Percentiles rank a stretch among this genome's conserved stretches.
Evolutionary conservation across 2,329 filamentous ascomycete species (phyloP).

Genomic region (Zymoseptoria tritici): DNA sequence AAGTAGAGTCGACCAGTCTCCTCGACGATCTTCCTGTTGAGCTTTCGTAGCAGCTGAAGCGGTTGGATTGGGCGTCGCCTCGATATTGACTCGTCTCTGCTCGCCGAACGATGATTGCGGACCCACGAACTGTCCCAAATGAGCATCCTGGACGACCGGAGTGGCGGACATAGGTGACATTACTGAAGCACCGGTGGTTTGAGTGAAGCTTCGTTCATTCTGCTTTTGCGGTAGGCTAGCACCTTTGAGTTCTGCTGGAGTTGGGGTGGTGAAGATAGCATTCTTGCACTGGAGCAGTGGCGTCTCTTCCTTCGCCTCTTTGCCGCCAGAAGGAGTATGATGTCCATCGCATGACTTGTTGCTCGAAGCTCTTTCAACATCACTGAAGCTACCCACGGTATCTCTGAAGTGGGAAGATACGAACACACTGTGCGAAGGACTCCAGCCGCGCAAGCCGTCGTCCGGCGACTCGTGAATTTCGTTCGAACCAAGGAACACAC

Average conservation of each 20-base stretch:
- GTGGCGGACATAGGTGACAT: constrained; percentile 25
- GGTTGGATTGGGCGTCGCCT: constrained; percentile 10
- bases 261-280: constrained; percentile 22
- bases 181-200: constrained; percentile 16
- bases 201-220: constrained; percentile 7
- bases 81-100: constrained; percentile 19
- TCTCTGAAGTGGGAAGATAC: neutral
- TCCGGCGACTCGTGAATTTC: neutral
- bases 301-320: neutral
- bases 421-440: constrained; percentile 22
- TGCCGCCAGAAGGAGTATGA: neutral
- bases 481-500: constrained; percentile 7
- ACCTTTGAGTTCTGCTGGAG: constrained; percentile 19
- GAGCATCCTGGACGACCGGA: constrained; percentile 25
- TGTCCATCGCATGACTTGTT: neutral
- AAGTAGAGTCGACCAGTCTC: neutral
- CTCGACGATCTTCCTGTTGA: constrained; percentile 1
- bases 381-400: neutral
- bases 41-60: constrained; percentile 14
- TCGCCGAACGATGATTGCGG: constrained; percentile 21
- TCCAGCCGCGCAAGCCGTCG: constrained; percentile 13
- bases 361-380: neutral
- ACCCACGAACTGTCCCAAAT: constrained; percentile 21
- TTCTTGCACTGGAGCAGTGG: neutral
- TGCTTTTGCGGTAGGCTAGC: neutral